Conservation (phyloP, 371 early-diverging fungal genomes). For the Conidiobolus incongruus region DNA sequence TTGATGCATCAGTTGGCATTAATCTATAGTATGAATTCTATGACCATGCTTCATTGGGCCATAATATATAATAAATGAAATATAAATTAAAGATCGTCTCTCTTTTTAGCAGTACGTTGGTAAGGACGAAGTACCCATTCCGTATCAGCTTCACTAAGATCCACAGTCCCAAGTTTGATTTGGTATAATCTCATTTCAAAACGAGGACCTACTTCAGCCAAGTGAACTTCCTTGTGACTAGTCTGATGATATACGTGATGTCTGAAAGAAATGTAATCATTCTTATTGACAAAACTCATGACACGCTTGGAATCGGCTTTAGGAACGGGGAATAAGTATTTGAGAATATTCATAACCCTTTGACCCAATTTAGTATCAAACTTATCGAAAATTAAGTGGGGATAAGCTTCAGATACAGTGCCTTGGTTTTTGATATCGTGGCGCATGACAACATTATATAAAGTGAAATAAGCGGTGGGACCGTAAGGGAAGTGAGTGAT, state of each 20-base stretch:
- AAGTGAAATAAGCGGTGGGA: conserved; percentile 91
- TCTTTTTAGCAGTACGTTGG: conserved; percentile 84
- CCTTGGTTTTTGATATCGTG: conserved; percentile 93
- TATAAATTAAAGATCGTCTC: conserved; percentile 52
- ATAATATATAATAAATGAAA: no score
- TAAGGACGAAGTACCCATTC: conserved; percentile 96
- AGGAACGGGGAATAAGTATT: conserved; percentile 91
- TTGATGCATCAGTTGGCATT: no score
- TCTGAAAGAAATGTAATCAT: conserved; percentile 92
- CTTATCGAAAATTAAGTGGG: conserved; percentile 88
- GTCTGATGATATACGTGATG: conserved; percentile 87
- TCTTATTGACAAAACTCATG: conserved; percentile 89
- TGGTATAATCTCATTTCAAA: conserved; percentile 95
- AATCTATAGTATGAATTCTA: no score
- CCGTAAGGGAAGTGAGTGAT: conserved; percentile 96
- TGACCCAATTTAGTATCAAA: conserved; percentile 74
- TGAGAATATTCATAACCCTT: conserved; percentile 70
- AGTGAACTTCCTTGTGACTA: conserved; percentile 63
- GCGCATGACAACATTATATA: conserved; percentile 91
- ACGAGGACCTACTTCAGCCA: conserved; percentile 94
- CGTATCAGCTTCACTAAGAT: conserved; percentile 84
- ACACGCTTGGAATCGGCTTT: conserved; percentile 89
- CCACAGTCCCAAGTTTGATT: conserved; percentile 86
- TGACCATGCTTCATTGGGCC: no score
- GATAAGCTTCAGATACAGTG: conserved; percentile 87